Conservation (phyloP, 768 basidiomycete genomes). For the Pisolithus albus region DNA sequence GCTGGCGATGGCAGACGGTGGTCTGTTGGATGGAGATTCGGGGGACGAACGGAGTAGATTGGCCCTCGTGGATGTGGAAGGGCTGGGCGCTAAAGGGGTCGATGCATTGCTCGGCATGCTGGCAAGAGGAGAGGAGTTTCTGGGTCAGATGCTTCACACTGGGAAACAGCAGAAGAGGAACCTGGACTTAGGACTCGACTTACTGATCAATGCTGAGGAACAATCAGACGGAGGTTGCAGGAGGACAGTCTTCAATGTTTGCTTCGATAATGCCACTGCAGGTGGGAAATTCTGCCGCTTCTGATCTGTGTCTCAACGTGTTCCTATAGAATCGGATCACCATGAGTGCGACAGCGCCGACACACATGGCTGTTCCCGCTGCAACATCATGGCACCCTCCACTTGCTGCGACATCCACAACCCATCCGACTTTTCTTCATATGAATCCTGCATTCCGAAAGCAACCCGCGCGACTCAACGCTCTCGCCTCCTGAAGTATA, state of each 20-base stretch:
- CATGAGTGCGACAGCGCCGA: neutral
- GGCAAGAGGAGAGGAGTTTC: neutral
- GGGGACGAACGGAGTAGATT: too few species aligned
- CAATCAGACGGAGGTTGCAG: slow-evolving; percentile 7
- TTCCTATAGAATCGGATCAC: slow-evolving; percentile 6
- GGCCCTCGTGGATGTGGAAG: too few species aligned
- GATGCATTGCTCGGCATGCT: too few species aligned
- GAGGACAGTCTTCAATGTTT: slow-evolving; percentile 9
- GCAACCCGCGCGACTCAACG: neutral
- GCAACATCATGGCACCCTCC: slow-evolving; percentile 1
- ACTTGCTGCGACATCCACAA: slow-evolving; percentile 23
- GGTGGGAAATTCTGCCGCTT: slow-evolving; percentile 9
- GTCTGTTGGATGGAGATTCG: too few species aligned
- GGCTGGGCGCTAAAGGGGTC: too few species aligned
- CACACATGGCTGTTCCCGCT: slow-evolving; percentile 12
- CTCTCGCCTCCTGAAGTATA: neutral
- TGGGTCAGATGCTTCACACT: neutral
- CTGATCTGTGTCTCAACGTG: neutral
- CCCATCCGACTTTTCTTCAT: slow-evolving; percentile 4
- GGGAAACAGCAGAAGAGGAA: slow-evolving; percentile 2
- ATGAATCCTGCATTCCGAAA: neutral
- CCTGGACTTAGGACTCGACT: slow-evolving; percentile 16
- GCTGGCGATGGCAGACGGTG: too few species aligned
- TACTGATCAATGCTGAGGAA: slow-evolving; percentile 22
- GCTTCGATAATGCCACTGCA: slow-evolving; percentile 15